Evolutionary conservation across 441 rosid genomes (phyloP), one percentile per base, ranked within the genome.

Genomic region (Iberis amara): DNA sequence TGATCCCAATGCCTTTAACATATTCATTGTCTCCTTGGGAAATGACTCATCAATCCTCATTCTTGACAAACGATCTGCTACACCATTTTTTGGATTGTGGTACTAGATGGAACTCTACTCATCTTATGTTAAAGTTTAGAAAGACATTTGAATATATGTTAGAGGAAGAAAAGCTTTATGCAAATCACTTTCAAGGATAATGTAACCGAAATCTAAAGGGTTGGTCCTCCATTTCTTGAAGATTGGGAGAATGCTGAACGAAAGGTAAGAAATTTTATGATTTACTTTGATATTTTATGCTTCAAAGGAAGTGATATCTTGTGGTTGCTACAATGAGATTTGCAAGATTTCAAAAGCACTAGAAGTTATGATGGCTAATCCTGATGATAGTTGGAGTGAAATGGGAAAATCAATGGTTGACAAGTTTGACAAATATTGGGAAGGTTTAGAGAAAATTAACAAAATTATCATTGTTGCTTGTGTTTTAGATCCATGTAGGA

Each of bases 391-490:
- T n/a, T 44, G 30, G 49, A n/a, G 49, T 24, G 2, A 23, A 2
- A 44, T 44, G 49, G 15, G 4, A 2, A 44, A 24, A 7, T 23
- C 3, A 11, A 44, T 44, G 32, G 4, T 1, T 1, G 13, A 23
- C 5, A 44, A 24, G 5, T n/a, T 10, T 24, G 49, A 44, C 5
- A 44, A 44, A 13, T 23, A 44, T 44, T 44, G 49, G 49, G 32
- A 44, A 13, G 4, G 33, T 2, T 9, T 11, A 5, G 49, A 24
- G 9, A 23, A 44, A 26, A 24, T 44, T 1, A 44, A 44, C 32
- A 44, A n/a, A 3, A 44, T 44, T 24, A 4, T 44, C 5, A 7
- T 23, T 44, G 32, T 44, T 44, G 49, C 49, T 23, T 4, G 4
- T 24, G 32, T 26, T 10, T 44, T 44, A 11, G 32, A 44, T 1